Evolutionary conservation across 257 asterid genomes (phyloP).

Genomic region (Solanum dulcamara): DNA sequence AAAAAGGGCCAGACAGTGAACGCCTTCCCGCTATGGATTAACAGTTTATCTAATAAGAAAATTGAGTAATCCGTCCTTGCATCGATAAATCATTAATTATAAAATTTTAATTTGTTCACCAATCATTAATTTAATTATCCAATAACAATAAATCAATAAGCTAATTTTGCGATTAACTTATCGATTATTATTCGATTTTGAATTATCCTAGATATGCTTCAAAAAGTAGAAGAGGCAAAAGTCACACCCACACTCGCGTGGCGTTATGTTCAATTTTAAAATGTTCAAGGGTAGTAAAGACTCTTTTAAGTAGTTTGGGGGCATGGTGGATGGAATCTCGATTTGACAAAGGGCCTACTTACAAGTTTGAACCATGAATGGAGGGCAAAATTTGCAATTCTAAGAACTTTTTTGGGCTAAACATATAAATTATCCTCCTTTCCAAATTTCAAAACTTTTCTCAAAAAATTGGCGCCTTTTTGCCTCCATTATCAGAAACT

Average conservation of each 20-base stretch:
- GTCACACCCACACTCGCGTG: background rate
- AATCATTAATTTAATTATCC: no score
- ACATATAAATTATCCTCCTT: background rate
- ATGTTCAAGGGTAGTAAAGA: background rate
- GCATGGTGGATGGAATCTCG: background rate
- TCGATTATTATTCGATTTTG: no score
- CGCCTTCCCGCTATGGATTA: no score
- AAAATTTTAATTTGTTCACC: no score
- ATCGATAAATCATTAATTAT: no score
- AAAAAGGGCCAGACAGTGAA: no score
- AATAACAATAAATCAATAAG: no score
- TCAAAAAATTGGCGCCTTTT: conserved; percentile 2
- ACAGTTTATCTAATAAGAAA: no score
- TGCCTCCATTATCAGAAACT: background rate
- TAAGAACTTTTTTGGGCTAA: background rate
- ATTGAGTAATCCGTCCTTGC: no score
- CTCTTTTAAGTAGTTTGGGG: background rate
- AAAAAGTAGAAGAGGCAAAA: background rate
- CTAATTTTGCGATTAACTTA: no score
- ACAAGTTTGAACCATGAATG: background rate
- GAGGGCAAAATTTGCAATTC: background rate
- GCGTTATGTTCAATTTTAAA: background rate
- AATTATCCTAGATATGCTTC: no score
- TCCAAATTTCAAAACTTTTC: background rate
- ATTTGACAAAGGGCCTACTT: background rate